A percentile compares a stretch with the other conserved stretches of the same genome.
These are phyloP conservation scores for Geosmithia flava DNA, from an alignment of 2,329 filamentous ascomycete species.

Conservation along the genomic window DNA sequence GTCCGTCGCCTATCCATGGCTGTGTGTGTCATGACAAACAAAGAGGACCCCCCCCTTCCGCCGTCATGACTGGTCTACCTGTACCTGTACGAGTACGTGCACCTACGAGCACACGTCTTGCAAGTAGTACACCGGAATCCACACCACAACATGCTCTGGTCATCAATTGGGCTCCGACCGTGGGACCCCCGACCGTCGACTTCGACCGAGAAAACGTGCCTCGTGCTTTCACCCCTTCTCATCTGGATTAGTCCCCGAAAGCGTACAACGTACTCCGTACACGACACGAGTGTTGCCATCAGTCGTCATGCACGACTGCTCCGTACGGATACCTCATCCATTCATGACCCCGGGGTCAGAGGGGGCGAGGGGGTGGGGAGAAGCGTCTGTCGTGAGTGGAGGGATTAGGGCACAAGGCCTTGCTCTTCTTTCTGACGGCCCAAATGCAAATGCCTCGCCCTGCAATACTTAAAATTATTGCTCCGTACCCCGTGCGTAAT, in stretches of 20 bases:
- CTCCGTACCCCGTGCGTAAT: not conserved
- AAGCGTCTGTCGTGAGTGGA: no score
- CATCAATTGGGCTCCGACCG: not conserved
- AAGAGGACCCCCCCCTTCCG: no score
- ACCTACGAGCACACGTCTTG: not conserved
- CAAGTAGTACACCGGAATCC: not conserved
- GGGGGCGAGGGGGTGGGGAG: no score
- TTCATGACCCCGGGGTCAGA: no score
- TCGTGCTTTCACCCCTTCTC: not conserved
- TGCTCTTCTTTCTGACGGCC: not conserved
- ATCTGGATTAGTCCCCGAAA: no score
- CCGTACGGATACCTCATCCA: no score
- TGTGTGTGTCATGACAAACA: no score
- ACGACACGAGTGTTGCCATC: no score
- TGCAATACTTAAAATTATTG: not conserved
- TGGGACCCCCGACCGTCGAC: not conserved
- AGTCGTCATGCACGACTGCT: no score
- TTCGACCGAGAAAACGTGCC: not conserved
- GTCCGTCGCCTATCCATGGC: no score
- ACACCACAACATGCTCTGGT: not conserved
- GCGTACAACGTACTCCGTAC: no score
- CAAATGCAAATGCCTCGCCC: not conserved
- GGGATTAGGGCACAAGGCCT: not conserved
- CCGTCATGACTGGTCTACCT: not conserved
- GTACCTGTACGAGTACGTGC: not conserved